Percentiles rank a stretch among this genome's conserved stretches.
Conservation (phyloP, 257 asterid species). For the Primulina huaijiensis region DNA sequence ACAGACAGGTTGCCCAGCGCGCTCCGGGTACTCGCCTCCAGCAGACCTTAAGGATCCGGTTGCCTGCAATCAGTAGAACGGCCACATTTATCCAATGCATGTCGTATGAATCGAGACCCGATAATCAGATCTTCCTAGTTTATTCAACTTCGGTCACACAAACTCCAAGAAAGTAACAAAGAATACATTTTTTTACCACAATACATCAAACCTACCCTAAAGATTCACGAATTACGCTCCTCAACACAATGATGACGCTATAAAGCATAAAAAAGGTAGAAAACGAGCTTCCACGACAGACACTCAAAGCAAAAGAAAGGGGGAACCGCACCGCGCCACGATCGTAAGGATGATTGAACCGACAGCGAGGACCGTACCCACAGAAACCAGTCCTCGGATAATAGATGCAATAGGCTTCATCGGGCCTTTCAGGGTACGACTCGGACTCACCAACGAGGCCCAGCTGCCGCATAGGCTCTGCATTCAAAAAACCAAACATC, state of each 20-base stretch:
- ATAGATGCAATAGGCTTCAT: slow-evolving; percentile 30
- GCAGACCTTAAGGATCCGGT: slow-evolving; percentile 61
- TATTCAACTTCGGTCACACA: slow-evolving; percentile 12
- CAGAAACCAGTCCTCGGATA: slow-evolving; percentile 33
- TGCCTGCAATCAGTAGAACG: slow-evolving; percentile 42
- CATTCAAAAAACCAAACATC: slow-evolving; percentile 26
- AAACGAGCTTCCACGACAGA: slow-evolving; percentile 21
- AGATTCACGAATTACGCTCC: slow-evolving; percentile 14
- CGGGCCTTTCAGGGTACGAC: slow-evolving; percentile 31
- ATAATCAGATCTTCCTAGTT: slow-evolving; percentile 14
- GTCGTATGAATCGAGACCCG: not conserved
- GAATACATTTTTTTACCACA: slow-evolving; percentile 2
- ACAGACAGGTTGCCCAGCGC: slow-evolving; percentile 73
- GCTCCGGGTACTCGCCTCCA: slow-evolving; percentile 77
- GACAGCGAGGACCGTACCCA: slow-evolving; percentile 39
- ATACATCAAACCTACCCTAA: slow-evolving; percentile 25
- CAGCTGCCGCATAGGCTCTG: slow-evolving; percentile 37
- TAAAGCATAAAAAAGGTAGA: slow-evolving; percentile 19
- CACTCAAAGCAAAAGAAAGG: slow-evolving; percentile 16
- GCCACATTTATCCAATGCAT: slow-evolving; percentile 28
- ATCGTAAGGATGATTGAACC: slow-evolving; percentile 45
- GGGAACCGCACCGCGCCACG: slow-evolving; percentile 35
- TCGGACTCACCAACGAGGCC: slow-evolving; percentile 24
- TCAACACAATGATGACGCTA: slow-evolving; percentile 26
- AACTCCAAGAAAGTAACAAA: slow-evolving; percentile 2